Conservation (phyloP, 2,329 filamentous ascomycete species). For the Fusarium paranaense region DNA sequence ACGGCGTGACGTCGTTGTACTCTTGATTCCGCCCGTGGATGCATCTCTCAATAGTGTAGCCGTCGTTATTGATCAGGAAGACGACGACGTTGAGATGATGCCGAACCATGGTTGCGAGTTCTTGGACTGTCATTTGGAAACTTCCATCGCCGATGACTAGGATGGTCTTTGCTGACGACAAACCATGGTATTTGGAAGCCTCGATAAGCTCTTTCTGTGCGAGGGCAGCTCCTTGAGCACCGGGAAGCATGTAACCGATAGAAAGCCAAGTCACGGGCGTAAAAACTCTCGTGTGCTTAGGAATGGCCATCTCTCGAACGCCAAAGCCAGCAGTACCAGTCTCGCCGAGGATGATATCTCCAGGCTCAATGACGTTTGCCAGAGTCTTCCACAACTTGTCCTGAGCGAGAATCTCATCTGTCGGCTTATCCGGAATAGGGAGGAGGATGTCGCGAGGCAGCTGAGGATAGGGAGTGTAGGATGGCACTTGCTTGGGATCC, state of each 20-base stretch:
- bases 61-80: conserved; percentile 69
- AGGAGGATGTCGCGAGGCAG: not conserved
- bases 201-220: not conserved
- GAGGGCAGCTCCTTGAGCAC: not conserved
- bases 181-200: conserved; percentile 16
- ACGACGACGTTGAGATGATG: conserved; percentile 61
- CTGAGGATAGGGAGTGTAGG: not conserved
- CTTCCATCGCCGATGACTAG: conserved; percentile 73
- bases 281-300: conserved; percentile 60
- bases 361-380: conserved; percentile 59
- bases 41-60: conserved; percentile 69
- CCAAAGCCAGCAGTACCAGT: conserved; percentile 70
- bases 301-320: conserved; percentile 61
- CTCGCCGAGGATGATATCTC: conserved; percentile 68
- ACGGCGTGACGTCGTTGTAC: conserved; percentile 68
- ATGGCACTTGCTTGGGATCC: not conserved
- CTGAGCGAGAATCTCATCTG: not conserved
- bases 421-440: not conserved
- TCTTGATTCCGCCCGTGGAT: conserved; percentile 65
- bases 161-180: conserved; percentile 55
- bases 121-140: conserved; percentile 75
- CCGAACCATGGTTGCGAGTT: conserved; percentile 72
- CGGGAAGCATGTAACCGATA: not conserved
- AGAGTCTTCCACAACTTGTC: conserved; percentile 36
- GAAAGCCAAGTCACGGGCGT: conserved; percentile 50